Evolutionary conservation across 2,329 filamentous ascomycete genomes (phyloP).

Genomic region (Byssochlamys sp.): DNA sequence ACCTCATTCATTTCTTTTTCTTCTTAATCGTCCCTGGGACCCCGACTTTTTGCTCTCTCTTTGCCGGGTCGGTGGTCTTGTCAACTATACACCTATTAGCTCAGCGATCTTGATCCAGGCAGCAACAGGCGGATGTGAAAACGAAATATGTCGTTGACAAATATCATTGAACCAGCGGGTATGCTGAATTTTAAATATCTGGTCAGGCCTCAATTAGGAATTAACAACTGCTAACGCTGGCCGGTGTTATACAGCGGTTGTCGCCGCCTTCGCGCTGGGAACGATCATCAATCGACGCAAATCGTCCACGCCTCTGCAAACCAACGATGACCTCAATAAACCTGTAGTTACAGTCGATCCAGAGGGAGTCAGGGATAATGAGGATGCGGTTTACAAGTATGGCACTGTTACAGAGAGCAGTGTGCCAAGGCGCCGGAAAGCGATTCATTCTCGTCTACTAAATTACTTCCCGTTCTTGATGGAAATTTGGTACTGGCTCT

Average conservation of each 20-base stretch:
- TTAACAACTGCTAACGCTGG: neutral
- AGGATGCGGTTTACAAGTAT: neutral
- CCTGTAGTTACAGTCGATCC: neutral
- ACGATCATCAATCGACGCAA: neutral
- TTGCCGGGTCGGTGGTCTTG: neutral
- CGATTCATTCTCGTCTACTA: conserved; percentile 5
- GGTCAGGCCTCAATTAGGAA: neutral
- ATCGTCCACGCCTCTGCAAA: neutral
- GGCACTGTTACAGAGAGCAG: neutral
- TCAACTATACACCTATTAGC: neutral
- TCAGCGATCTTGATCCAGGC: neutral
- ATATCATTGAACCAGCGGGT: neutral
- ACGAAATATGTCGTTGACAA: neutral
- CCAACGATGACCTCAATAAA: neutral
- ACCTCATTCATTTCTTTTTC: neutral
- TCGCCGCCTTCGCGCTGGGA: neutral
- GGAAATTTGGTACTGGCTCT: conserved; percentile 25
- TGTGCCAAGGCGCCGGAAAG: neutral
- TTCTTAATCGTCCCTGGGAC: neutral
- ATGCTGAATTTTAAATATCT: neutral
- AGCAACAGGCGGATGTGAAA: neutral
- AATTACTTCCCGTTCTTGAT: conserved; percentile 20
- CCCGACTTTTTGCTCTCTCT: neutral
- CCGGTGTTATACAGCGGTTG: neutral
- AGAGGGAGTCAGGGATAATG: neutral